A percentile compares a stretch with the other conserved stretches of the same genome.
These are phyloP conservation scores for Fusarium succisae DNA, from an alignment of 2,329 filamentous ascomycete species.

Conservation along the genomic window DNA sequence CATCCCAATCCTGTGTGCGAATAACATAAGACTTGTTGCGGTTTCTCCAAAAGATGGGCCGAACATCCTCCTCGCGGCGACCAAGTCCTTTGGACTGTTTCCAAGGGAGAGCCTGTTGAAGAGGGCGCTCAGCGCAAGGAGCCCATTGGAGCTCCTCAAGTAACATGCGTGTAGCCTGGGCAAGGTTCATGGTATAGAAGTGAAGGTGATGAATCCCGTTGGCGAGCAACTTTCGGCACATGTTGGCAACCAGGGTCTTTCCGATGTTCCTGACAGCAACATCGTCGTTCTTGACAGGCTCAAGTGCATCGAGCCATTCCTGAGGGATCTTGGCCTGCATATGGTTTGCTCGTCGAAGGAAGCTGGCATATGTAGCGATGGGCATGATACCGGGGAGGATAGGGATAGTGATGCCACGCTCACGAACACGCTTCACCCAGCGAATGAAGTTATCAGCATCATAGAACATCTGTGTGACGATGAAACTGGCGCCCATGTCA, in stretches of 20 bases:
- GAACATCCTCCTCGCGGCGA: constrained; percentile 91
- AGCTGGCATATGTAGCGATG: constrained; percentile 94
- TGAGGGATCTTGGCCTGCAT: constrained; percentile 86
- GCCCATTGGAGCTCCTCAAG: constrained; percentile 88
- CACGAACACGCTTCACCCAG: constrained; percentile 89
- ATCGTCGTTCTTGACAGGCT: constrained; percentile 97
- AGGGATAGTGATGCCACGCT: constrained; percentile 82
- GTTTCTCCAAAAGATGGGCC: constrained; percentile 98
- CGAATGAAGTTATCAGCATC: constrained; percentile 93
- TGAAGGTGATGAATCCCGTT: constrained; percentile 89
- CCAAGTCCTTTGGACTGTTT: constrained; percentile 91
- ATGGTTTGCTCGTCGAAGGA: constrained; percentile 88
- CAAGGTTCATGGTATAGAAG: constrained; percentile 99
- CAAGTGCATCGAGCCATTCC: constrained; percentile 81
- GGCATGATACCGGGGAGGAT: constrained; percentile 88
- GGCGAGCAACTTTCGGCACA: constrained; percentile 87
- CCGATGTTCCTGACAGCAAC: constrained; percentile 90
- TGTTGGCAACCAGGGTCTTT: constrained; percentile 83
- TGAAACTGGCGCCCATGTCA: constrained; percentile 90
- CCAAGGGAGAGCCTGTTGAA: constrained; percentile 94
- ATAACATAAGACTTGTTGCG: constrained; percentile 94
- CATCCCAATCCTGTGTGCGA: constrained; percentile 97
- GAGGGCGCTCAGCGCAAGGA: constrained; percentile 78
- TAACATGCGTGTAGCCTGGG: constrained; percentile 92
- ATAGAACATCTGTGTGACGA: constrained; percentile 99